phyloP scores from a whole-genome alignment of 768 basidiomycete genomes.

The Tylopilus rubrobrunneus region DNA sequence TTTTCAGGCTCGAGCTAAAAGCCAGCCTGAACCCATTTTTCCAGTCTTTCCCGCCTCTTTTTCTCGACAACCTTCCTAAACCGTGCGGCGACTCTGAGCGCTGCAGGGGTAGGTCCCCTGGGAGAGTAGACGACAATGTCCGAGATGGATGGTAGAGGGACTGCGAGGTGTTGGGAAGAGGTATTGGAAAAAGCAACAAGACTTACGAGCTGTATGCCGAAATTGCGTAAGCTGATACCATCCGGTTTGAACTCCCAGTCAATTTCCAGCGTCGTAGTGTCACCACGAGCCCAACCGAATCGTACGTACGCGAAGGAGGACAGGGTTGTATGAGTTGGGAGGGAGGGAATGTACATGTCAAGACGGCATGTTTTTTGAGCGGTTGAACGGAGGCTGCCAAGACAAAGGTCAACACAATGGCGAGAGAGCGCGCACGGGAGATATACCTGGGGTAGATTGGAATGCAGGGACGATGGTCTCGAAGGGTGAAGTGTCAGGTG shows the following conservation, averaged over 20 bases:
- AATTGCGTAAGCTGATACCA: slow-evolving; percentile 81
- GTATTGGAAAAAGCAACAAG: neutral
- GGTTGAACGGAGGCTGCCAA: slow-evolving; percentile 9
- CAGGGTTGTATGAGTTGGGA: slow-evolving; percentile 39
- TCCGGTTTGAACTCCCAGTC: slow-evolving; percentile 70
- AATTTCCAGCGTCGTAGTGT: slow-evolving; percentile 15
- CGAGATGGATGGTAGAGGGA: slow-evolving; percentile 83
- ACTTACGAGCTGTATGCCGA: slow-evolving; percentile 85
- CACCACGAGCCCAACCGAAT: slow-evolving; percentile 20
- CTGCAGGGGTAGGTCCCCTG: slow-evolving; percentile 49
- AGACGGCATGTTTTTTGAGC: slow-evolving; percentile 29
- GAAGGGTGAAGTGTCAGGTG: neutral
- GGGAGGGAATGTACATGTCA: slow-evolving; percentile 51
- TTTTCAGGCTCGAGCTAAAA: slow-evolving; percentile 5
- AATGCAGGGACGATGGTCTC: neutral
- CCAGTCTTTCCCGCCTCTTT: slow-evolving; percentile 49
- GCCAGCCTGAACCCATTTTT: slow-evolving; percentile 18
- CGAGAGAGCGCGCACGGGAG: neutral
- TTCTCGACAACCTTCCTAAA: slow-evolving; percentile 61
- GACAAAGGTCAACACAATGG: neutral
- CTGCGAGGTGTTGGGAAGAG: slow-evolving; percentile 35
- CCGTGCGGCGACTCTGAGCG: slow-evolving; percentile 57
- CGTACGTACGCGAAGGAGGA: slow-evolving; percentile 15
- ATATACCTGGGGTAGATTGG: slow-evolving; percentile 3
- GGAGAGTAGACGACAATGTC: slow-evolving; percentile 89